These are phyloP conservation scores for Xylariaceae sp. DNA, from an alignment of 2,329 filamentous ascomycete species.

Conservation along the genomic window DNA sequence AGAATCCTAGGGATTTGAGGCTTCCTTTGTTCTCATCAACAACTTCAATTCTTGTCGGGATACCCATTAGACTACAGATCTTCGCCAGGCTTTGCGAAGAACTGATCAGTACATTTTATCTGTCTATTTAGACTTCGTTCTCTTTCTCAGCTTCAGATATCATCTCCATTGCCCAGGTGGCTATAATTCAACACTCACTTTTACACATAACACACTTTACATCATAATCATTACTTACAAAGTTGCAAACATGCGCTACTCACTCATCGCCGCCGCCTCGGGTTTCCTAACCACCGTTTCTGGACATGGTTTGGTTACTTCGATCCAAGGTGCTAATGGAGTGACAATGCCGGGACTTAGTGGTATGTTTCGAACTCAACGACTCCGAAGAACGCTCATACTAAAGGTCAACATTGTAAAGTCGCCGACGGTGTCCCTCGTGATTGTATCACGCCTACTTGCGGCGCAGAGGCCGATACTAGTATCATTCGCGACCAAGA, in stretches of 20 bases:
- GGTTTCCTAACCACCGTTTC: slow-evolving; percentile 29
- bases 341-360: slow-evolving; percentile 33
- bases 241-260: slow-evolving; percentile 30
- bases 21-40: slow-evolving; percentile 7
- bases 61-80: neutral
- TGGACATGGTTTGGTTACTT: slow-evolving; percentile 32
- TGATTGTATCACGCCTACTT: slow-evolving; percentile 59
- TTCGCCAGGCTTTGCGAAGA: slow-evolving; percentile 19
- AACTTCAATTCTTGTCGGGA: slow-evolving; percentile 1
- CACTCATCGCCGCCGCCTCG: slow-evolving; percentile 23
- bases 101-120: slow-evolving; percentile 6
- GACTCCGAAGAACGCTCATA: too few relatives aligned
- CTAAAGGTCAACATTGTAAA: slow-evolving; percentile 14
- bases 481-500: slow-evolving; percentile 64
- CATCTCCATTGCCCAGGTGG: slow-evolving; percentile 26
- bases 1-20: slow-evolving; percentile 13
- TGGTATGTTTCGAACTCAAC: slow-evolving; percentile 15
- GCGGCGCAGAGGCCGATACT: slow-evolving; percentile 68
- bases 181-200: slow-evolving; percentile 10
- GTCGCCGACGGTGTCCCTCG: slow-evolving; percentile 66
- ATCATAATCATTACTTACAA: neutral
- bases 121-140: slow-evolving; percentile 12
- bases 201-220: neutral
- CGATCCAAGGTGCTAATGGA: slow-evolving; percentile 32
- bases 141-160: slow-evolving; percentile 6